Evolutionary conservation across 371 early-diverging fungal genomes (phyloP).

Genomic region (Actinomortierella wolfii): DNA sequence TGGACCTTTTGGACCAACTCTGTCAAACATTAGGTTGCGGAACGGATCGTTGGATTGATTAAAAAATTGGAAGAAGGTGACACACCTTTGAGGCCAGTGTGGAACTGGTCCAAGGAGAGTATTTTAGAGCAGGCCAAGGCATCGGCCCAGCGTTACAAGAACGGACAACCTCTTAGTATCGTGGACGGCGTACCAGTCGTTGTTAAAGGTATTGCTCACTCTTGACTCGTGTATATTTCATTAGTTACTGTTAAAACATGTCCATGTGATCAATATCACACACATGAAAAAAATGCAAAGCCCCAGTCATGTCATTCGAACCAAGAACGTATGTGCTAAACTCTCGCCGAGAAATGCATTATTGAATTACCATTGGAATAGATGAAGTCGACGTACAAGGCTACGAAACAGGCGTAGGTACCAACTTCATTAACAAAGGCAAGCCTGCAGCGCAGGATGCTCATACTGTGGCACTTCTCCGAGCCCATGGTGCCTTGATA

Average conservation of each 20-base stretch:
- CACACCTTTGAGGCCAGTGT: conserved; percentile 51
- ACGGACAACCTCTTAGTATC: conserved; percentile 55
- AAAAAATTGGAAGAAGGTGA: conserved; percentile 25
- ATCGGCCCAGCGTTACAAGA: conserved; percentile 58
- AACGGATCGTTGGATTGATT: conserved; percentile 36
- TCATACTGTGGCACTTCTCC: conserved; percentile 51
- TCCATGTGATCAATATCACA: too few relatives aligned
- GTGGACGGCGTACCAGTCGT: conserved; percentile 71
- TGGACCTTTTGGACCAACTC: too few relatives aligned
- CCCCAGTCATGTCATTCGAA: neutral
- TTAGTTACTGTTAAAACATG: too few relatives aligned
- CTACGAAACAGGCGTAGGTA: conserved; percentile 62
- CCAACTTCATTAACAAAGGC: conserved; percentile 56
- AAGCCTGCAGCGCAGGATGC: conserved; percentile 58
- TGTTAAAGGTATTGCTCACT: conserved; percentile 62
- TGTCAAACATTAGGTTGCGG: conserved; percentile 26
- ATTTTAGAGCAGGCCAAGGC: conserved; percentile 63
- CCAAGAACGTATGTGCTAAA: too few relatives aligned
- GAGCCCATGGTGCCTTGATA: conserved; percentile 62
- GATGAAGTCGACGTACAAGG: conserved; percentile 62
- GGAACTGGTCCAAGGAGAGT: conserved; percentile 39
- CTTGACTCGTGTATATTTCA: too few relatives aligned
- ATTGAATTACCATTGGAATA: neutral
- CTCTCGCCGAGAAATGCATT: too few relatives aligned
- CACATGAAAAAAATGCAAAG: neutral